Conservation (phyloP, 169 alveolate species). For the Perkinsus olseni region DNA sequence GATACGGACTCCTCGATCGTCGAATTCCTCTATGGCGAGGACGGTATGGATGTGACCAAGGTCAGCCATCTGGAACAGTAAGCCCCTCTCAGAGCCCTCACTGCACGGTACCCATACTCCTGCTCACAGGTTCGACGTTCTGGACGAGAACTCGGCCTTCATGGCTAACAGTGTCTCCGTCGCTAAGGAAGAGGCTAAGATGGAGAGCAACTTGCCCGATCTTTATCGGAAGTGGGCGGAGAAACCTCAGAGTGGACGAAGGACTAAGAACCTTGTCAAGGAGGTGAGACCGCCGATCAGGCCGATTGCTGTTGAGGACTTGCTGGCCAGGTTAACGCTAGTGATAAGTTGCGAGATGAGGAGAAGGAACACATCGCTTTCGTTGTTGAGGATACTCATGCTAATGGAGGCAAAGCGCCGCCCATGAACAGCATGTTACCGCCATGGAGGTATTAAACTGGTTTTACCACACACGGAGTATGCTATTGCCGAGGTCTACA, state of each 20-base stretch:
- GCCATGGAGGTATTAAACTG: not conserved
- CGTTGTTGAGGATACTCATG: not conserved
- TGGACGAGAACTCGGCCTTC: not conserved
- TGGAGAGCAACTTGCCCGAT: not conserved
- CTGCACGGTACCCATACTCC: not conserved
- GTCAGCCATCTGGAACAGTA: constrained; percentile 20
- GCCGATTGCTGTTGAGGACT: too few species aligned
- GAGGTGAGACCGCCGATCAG: not conserved
- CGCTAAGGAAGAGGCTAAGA: not conserved
- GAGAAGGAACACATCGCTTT: not conserved
- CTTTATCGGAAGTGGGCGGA: not conserved
- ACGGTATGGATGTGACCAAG: constrained; percentile 85
- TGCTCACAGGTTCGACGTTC: not conserved
- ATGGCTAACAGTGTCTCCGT: not conserved
- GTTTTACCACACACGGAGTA: too few species aligned
- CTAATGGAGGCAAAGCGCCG: not conserved
- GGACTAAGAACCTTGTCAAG: not conserved
- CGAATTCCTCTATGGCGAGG: constrained; percentile 96
- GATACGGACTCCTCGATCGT: constrained; percentile 88
- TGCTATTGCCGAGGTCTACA: too few species aligned
- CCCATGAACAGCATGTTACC: not conserved
- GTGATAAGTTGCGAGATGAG: not conserved
- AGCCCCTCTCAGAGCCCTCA: not conserved
- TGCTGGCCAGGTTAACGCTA: not conserved
- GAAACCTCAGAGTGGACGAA: not conserved